Base-by-base conservation (phyloP, 2,329 filamentous ascomycete genomes). In the Fusarium albosuccineum region DNA sequence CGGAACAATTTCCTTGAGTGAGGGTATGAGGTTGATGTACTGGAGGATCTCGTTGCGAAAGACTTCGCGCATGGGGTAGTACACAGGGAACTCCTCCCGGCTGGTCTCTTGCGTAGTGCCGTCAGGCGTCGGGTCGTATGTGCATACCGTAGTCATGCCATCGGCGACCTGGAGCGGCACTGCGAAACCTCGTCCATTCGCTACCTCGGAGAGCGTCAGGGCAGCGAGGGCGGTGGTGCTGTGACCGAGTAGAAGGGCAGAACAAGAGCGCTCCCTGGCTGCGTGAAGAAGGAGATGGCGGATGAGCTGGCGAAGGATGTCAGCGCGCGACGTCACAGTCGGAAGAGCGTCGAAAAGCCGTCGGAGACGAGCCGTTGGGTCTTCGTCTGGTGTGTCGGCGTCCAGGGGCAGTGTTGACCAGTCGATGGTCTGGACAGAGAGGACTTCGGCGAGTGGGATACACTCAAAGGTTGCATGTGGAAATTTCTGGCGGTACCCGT, bases 181-280 rank as follows among this genome's bases (percentile, higher is more conserved):
- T 5, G 91, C 88, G 70, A 91, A 94, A 1, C 95, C 96, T 49
- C 95, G 87, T 1, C 96, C 96, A 79, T 97, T 97, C 26, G 95
- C 94, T 3, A 95, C 94, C 79, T 96, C 93, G 7, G 93, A 85
- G 13, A 99, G 87, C 0, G 93, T 92, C 73, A 93, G 89, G 70
- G 95, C 93, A 5, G 96, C 95, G 30, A 99, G 88, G 14, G 90
- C 88, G 6, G 94, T 97, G 17, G 96, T 97, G 68, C 89, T 97
- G 79, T 95, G 90, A 22, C 92, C 94, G 78, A 96, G 91, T 2
- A 98, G 80, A 41, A 98, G 85, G 11, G 89, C 89, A 66, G 91
- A 87, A 76, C 90, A 96, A 11, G 75, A 80, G 29, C 85, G 80
- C 14, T 81, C 77, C 64, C 86, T 84, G 9, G 92, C 92, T 44